Base-by-base conservation (phyloP, 805 yeast genomes). In the Barnettozyma populi region DNA sequence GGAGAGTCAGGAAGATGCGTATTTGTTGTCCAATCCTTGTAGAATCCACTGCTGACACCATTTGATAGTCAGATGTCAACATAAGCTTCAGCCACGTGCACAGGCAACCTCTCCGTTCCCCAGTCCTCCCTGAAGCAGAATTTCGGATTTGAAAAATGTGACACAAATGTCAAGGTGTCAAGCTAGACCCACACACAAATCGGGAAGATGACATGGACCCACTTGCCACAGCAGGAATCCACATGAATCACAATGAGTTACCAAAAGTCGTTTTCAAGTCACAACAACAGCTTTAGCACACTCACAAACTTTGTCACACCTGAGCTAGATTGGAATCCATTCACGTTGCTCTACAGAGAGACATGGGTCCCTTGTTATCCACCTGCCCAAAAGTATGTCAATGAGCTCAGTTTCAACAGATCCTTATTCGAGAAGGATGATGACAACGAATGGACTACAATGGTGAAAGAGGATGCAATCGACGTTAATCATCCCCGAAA, bases 311-410 rank as follows among this genome's bases (percentile, higher is more conserved):
- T 47, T 43, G 25, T 47, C 31, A 43, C 46, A 7, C 38, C 42
- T 7, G 50, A 47, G 14, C 31, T 47, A 6, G 50, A 47, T 34
- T 43, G 38, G 25, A 27, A 43, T 25, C 50, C 50, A 11, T n/a
- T 36, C 16, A 24, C 40, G 8, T 35, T 38, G 29, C 27, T 47
- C 16, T 38, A 24, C 19, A 31, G 25, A 24, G 50, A 47, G 20
- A 18, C 41, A 6, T 47, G 43, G 35, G 24, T 47, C n/a, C 50
- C 50, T 4, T 24, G 23, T 6, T 43, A 38, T 34, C 41, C 50
- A 13, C n/a, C 46, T 2, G 36, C 50, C 7, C 46, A 47, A 10
- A 43, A 35, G 18, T 29, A 43, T 13, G 34, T 47, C 19, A 43
- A 43, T 39, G 50, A 47, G 24, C 11, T 43, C 23, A n/a, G 19